These are phyloP conservation scores for Acacia pycnantha DNA, from an alignment of 331 rosid genomes.

Conservation along the genomic window DNA sequence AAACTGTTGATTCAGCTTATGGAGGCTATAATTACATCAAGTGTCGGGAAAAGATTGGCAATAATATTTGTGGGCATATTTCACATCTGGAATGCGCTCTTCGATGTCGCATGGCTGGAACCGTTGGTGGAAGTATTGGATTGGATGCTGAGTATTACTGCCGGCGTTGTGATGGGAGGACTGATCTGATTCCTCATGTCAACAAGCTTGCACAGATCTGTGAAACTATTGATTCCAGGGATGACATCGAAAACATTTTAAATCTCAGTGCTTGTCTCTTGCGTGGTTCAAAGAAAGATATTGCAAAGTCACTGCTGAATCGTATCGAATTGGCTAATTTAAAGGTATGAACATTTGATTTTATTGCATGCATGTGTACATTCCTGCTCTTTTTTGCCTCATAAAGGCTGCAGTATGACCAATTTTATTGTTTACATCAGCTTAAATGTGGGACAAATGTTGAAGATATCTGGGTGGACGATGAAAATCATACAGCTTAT, in stretches of 20 bases:
- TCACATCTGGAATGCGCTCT: constrained; percentile 83
- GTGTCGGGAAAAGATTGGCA: constrained; percentile 50
- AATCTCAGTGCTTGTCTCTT: constrained; percentile 65
- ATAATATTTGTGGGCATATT: constrained; percentile 69
- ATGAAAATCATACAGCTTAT: constrained; percentile 17
- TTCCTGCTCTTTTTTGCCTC: background rate
- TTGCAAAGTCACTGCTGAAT: constrained; percentile 50
- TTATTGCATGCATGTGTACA: constrained; percentile 22
- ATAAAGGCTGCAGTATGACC: constrained; percentile 36
- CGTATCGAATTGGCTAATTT: constrained; percentile 46
- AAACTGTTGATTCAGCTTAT: constrained; percentile 45
- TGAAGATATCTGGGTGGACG: constrained; percentile 59
- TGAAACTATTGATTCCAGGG: constrained; percentile 42
- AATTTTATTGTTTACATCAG: constrained; percentile 53
- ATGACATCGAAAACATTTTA: constrained; percentile 57
- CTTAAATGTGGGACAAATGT: constrained; percentile 50
- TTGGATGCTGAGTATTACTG: constrained; percentile 77
- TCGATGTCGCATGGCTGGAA: constrained; percentile 67
- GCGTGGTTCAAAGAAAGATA: constrained; percentile 58
- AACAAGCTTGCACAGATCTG: constrained; percentile 51
- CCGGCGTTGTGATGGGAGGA: constrained; percentile 80
- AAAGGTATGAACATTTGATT: constrained; percentile 55
- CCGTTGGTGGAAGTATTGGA: constrained; percentile 66
- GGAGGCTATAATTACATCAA: constrained; percentile 73
- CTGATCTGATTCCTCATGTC: constrained; percentile 67